These are phyloP conservation scores for Saccharum hybrid DNA, from an alignment of 202 grass and related monocot species.

Conservation along the genomic window DNA sequence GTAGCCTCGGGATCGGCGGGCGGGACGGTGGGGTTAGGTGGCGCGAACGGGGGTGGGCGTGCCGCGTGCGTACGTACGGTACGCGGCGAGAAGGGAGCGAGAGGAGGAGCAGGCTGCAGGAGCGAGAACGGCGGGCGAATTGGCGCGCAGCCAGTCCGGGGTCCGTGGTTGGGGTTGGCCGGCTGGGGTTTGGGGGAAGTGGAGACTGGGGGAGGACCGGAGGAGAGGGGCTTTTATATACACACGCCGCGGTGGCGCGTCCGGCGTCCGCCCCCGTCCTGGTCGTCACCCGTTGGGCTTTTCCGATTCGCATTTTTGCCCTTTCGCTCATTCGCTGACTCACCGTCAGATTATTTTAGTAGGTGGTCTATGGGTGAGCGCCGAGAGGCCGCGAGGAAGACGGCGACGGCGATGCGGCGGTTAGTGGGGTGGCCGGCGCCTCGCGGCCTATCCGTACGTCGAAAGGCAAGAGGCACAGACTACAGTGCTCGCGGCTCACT, in stretches of 20 bases:
- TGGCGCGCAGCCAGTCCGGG: slow-evolving; percentile 31
- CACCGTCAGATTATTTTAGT: no score
- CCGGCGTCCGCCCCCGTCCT: not conserved
- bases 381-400: no score
- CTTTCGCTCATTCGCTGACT: no score
- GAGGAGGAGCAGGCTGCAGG: not conserved
- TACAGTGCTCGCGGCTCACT: no score
- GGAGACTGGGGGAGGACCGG: not conserved
- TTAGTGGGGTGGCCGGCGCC: no score
- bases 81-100: slow-evolving; percentile 31
- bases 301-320: no score
- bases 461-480: no score
- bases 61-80: no score
- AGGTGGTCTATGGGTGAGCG: no score
- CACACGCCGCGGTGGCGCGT: not conserved
- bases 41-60: not conserved
- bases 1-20: not conserved
- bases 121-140: not conserved
- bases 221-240: not conserved
- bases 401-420: no score
- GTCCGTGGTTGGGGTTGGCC: not conserved
- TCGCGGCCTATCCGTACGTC: no score
- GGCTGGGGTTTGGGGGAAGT: not conserved
- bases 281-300: no score
- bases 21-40: not conserved